These are phyloP conservation scores for Podila verticillata DNA, from an alignment of 192 early-diverging fungal species.

Conservation along the genomic window DNA sequence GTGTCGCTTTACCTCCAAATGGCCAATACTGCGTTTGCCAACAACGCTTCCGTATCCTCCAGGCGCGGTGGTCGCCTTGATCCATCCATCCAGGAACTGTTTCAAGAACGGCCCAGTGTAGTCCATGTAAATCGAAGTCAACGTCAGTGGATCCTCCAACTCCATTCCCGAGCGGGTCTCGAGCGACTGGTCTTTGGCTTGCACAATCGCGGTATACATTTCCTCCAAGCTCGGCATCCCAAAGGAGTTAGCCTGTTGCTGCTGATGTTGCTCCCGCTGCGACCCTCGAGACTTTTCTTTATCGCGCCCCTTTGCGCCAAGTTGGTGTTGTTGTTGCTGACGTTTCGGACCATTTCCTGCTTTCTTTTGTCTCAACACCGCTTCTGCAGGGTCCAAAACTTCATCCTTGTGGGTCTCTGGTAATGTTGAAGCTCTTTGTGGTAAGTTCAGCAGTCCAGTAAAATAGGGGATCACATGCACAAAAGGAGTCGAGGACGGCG, in stretches of 20 bases:
- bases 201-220: conserved; percentile 15
- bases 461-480: conserved; percentile 43
- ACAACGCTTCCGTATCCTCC: conserved; percentile 39
- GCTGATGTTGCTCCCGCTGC: conserved; percentile 6
- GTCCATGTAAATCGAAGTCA: conserved; percentile 19
- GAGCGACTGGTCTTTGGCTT: conserved; percentile 18
- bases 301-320: not conserved
- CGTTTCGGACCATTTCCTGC: no score
- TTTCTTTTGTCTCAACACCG: conserved; percentile 20
- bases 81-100: conserved; percentile 36
- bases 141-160: not conserved
- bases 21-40: conserved; percentile 24
- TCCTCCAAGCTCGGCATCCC: conserved; percentile 18
- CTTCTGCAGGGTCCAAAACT: conserved; percentile 31
- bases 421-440: not conserved
- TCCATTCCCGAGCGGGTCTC: not conserved
- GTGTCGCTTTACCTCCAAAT: conserved; percentile 25
- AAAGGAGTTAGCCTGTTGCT: not conserved
- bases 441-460: conserved; percentile 8
- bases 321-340: no score
- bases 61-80: conserved; percentile 5
- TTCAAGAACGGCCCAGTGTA: conserved; percentile 23
- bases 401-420: not conserved
- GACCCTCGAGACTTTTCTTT: not conserved
- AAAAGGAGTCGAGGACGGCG: conserved; percentile 40